Evolutionary conservation across 2,329 filamentous ascomycete genomes (phyloP), one percentile per base, ranked within the genome.

Genomic region (Dothistroma pini): DNA sequence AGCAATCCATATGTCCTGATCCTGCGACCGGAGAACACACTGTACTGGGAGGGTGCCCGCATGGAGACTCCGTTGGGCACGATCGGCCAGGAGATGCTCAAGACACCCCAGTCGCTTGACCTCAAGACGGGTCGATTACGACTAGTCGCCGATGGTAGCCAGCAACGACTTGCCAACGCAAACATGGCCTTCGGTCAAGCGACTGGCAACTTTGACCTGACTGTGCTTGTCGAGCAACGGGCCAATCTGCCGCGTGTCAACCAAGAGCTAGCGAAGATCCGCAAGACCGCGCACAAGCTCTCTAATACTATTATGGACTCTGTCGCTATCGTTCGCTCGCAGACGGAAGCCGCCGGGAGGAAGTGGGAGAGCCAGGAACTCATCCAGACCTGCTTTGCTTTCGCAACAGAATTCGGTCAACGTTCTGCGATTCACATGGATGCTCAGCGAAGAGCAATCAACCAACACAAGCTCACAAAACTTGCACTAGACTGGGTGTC

Each of bases 291-390:
- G 2, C 97, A 96, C 81, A 96, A 96, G 76, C 83, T 99, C 49
- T 96, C 92, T 56, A 97, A 97, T 77, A 91, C 92, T 7, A 97
- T 99, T 76, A 97, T 99, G 91, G 93, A 97, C 75, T 97, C 92
- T 73, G 95, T 99, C 50, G 91, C 96, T 73, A 91, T 91, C 64
- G 95, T 99, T 66, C 85, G 92, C 65, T 87, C 87, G 68, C 93
- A 99, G 75, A 92, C 92, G 0, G 83, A 84, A 60, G 66, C 66
- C 12, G 64, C 66, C 14, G 66, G 66, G 10, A 57, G 66, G 32
- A 90, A 89, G 9, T 84, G 93, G 66, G 89, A 95, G 66, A 96
- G 93, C 73, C 92, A 96, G 70, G 95, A 99, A 71, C 85, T 99
- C 32, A 95, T 99, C 65, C 95, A 99, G 75, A 96, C 92, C 5